Percentiles rank a stretch among this genome's conserved stretches.
Conservation (phyloP, 108 stramenopile species). For the Stephanodiscus minutulus region DNA sequence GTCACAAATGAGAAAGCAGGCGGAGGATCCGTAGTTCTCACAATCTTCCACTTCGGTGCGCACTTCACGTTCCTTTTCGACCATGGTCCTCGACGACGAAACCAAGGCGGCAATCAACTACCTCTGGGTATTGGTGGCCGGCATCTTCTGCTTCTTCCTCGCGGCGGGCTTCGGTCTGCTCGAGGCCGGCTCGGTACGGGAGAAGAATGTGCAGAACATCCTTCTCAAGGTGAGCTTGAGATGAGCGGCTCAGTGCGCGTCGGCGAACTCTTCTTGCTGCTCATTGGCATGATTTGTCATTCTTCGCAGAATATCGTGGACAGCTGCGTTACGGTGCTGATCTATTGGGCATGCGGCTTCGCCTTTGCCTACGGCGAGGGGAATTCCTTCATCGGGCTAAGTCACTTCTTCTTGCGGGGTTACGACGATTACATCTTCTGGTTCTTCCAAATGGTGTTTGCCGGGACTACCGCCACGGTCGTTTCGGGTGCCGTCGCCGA, state of each 20-base stretch:
- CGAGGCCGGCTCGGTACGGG: conserved; percentile 80
- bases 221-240: conserved; percentile 87
- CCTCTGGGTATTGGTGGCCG: too few relatives aligned
- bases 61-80: too few relatives aligned
- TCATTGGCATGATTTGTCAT: too few relatives aligned
- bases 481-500: conserved; percentile 93
- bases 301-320: conserved; percentile 90
- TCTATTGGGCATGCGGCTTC: conserved; percentile 78
- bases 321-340: conserved; percentile 71
- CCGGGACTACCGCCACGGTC: conserved; percentile 85
- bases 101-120: too few relatives aligned
- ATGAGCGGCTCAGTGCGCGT: too few relatives aligned
- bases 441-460: conserved; percentile 87
- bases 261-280: too few relatives aligned
- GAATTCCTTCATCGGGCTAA: conserved; percentile 62
- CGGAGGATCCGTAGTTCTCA: too few relatives aligned
- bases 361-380: conserved; percentile 72
- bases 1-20: too few relatives aligned
- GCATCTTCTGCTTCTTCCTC: conserved; percentile 92
- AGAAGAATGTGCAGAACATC: conserved; percentile 88
- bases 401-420: conserved; percentile 53
- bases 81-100: too few relatives aligned
- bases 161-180: conserved; percentile 77
- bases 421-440: conserved; percentile 53
- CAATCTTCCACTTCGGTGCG: too few relatives aligned